Evolutionary conservation across 371 early-diverging fungal genomes (phyloP), one percentile per base, ranked within the genome.

Genomic region (Vairimorpha apis): DNA sequence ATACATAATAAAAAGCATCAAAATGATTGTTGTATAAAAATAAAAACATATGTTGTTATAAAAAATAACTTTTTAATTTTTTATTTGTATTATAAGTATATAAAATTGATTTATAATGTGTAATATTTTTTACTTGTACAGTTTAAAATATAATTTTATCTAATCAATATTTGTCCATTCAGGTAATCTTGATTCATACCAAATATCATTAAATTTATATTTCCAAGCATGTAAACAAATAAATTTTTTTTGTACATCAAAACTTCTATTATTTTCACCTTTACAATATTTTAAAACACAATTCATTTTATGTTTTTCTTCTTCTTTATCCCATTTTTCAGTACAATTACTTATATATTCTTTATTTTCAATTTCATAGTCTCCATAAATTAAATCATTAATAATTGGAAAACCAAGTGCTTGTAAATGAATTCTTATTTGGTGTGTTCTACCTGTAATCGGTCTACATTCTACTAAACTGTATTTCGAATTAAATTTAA

Each of bases 371-470:
- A 10, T 12, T 23, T n/a, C 55, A 25, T 25, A 29, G 5, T 74
- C 55, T 8, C 76, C 74, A 69, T 78, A 81, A 32, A 78, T 49
- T 13, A 68, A 91, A 80, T 99, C 99, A 80, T 96, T 94, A 38
- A 89, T 90, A 66, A 99, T 95, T 0, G 97, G 95, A 77, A 86
- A 87, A 4, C 97, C 97, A 0, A 99, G 86, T 77, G 87, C 89
- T 77, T 91, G 90, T 49, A 97, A 83, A 82, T 99, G 99, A 16
- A 95, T 94, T 53, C 99, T 89, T 68, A 99, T 96, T 83, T 99
- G 99, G 79, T 99, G 99, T 0, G 97, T 94, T 49, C 99, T 86
- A 1, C 99, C 99, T 0, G 95, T 95, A 23, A 89, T 76, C 0
- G 97, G 99, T 51, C 60, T 62, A n/a, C 90, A 82, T 41, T 83